These are phyloP conservation scores for Cyamopsis tetragonoloba DNA, from an alignment of 306 rosid species.

Conservation along the genomic window DNA sequence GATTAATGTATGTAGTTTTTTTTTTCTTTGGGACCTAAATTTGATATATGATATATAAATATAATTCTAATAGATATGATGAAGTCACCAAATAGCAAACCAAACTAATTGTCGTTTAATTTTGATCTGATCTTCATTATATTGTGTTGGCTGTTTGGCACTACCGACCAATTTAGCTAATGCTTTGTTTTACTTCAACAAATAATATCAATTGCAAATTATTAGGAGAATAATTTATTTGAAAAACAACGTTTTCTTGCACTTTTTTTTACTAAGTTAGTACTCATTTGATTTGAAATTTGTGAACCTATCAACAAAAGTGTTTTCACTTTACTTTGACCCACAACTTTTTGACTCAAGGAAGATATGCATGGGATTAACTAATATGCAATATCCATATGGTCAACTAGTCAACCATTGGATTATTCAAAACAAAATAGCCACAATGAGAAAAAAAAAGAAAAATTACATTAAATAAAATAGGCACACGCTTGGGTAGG, in stretches of 20 bases:
- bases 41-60: too few species aligned
- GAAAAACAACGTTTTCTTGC: neutral
- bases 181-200: slow-evolving; percentile 30
- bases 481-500: slow-evolving; percentile 58
- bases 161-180: slow-evolving; percentile 41
- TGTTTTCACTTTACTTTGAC: slow-evolving; percentile 28
- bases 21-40: slow-evolving; percentile 25
- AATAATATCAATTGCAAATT: slow-evolving; percentile 20
- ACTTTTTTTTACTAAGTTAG: neutral
- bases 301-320: slow-evolving; percentile 32
- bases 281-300: neutral
- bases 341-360: slow-evolving; percentile 41
- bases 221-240: neutral
- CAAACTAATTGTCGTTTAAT: slow-evolving; percentile 41
- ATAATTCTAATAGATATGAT: neutral
- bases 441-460: too few species aligned
- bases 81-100: too few species aligned
- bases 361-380: neutral
- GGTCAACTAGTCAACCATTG: slow-evolving; percentile 32
- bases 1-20: too few species aligned
- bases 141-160: slow-evolving; percentile 45
- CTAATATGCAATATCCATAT: slow-evolving; percentile 1
- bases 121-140: slow-evolving; percentile 9
- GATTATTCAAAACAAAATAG: slow-evolving; percentile 20
- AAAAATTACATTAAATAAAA: too few species aligned